Evolutionary conservation across 2,329 filamentous ascomycete genomes (phyloP), one percentile per base, ranked within the genome.

Genomic region (Diaporthe sp.): DNA sequence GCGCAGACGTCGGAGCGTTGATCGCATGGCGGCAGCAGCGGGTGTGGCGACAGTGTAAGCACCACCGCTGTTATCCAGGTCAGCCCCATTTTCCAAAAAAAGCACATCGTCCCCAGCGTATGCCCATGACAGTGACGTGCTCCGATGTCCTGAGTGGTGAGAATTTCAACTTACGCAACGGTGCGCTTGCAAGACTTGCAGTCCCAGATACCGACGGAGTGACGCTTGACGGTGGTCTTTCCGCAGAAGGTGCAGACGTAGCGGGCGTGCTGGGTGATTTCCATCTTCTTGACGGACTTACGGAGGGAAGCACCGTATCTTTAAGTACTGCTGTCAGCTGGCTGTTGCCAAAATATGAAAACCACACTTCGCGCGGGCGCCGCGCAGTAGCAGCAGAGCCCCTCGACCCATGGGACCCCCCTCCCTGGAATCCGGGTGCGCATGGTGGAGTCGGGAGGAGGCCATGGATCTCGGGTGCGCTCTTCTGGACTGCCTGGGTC

Each of bases 221-320:
- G 91, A 85, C 96, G 93, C 91, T 95, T 95, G 85, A 98, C 95
- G 83, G 93, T 94, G 86, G 92, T 93, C 94, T 98, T 98, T 86
- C 96, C 96, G 92, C 95, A 98, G 94, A 98, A 99, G 81, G 96
- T 96, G 93, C 96, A 98, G 86, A 93, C 93, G 86, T 98, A 98
- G 87, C 94, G 94, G 90, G 95, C 95, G 92, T 99, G 97, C 89
- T 98, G 97, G 84, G 95, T 94, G 88, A 98, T 94, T 94, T 98
- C 97, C 94, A 98, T 98, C 94, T 98, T 98, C 95, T 98, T 98
- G 86, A 97, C 94, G 88, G 95, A 96, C 93, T 98, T 98, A 90
- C 96, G 95, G 89, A 98, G 95, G 85, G 97, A 98, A 87, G 97
- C 96, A 96, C 96, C 97, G 89, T 98, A 98, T 92, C 95, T 96